These are phyloP conservation scores for Tuber melanosporum DNA, from an alignment of 495 filamentous ascomycete genomes.

Conservation along the genomic window DNA sequence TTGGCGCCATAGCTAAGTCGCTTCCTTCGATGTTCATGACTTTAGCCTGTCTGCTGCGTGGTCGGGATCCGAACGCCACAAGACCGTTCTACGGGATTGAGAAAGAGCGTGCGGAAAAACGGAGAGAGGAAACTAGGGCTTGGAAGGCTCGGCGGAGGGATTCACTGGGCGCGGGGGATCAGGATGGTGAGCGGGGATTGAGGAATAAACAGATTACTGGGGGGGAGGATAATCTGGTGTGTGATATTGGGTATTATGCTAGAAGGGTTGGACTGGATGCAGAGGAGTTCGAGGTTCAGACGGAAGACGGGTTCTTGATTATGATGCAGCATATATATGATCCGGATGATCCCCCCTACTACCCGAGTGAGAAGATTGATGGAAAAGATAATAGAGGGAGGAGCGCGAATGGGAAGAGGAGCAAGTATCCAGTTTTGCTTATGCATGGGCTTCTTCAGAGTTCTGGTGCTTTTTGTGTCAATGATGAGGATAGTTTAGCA, in stretches of 20 bases:
- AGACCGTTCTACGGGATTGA: conserved; percentile 70
- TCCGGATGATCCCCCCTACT: conserved; percentile 57
- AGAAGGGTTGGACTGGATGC: conserved; percentile 79
- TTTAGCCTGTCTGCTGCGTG: conserved; percentile 48
- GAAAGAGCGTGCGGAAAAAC: conserved; percentile 50
- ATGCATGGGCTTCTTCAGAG: conserved; percentile 86
- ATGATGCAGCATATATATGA: conserved; percentile 85
- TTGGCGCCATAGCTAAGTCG: conserved; percentile 61
- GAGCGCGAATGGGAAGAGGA: conserved; percentile 44
- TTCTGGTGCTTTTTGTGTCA: conserved; percentile 80
- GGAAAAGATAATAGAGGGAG: conserved; percentile 42
- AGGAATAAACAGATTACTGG: conserved; percentile 67
- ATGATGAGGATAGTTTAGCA: conserved; percentile 82
- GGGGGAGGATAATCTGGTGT: conserved; percentile 67
- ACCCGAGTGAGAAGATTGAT: conserved; percentile 41
- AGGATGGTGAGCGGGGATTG: conserved; percentile 45
- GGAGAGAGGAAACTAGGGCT: conserved; percentile 52
- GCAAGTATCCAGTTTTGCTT: conserved; percentile 79
- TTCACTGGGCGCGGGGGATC: conserved; percentile 30
- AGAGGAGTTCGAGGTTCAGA: conserved; percentile 78
- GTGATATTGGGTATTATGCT: conserved; percentile 82
- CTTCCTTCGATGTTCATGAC: conserved; percentile 50
- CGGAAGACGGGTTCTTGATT: conserved; percentile 91
- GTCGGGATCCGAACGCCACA: conserved; percentile 52
- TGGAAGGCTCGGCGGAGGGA: conserved; percentile 54